A percentile compares a stretch with the other conserved stretches of the same genome.
phyloP scores from a whole-genome alignment of 306 rosid species.

The Lagenaria siceraria region DNA sequence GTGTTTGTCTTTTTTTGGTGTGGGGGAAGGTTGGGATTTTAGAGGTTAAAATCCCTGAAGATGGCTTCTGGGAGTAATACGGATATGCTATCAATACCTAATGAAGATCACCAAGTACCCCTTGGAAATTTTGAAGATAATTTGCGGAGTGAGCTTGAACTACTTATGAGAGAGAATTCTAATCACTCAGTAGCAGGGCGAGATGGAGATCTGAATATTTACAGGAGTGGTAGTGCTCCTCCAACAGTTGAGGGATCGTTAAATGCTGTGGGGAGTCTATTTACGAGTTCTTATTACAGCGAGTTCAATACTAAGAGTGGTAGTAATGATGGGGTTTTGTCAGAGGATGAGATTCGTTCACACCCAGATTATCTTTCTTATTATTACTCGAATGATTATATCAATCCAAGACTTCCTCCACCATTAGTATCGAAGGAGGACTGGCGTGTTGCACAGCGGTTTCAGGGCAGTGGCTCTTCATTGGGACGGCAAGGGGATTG shows the following conservation, averaged over 20 bases:
- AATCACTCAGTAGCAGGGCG: slow-evolving; percentile 33
- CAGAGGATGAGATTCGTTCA: slow-evolving; percentile 80
- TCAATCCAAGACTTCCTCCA: slow-evolving; percentile 84
- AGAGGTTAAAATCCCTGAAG: slow-evolving; percentile 19
- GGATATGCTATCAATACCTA: slow-evolving; percentile 20
- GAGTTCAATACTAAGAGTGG: slow-evolving; percentile 21
- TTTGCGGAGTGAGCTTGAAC: slow-evolving; percentile 62
- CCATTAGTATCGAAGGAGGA: slow-evolving; percentile 88
- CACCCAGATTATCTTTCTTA: slow-evolving; percentile 83
- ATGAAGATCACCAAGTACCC: slow-evolving; percentile 22
- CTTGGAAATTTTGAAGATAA: slow-evolving; percentile 49
- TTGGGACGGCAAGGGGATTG: slow-evolving; percentile 48
- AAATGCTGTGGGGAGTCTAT: slow-evolving; percentile 62
- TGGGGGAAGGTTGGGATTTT: slow-evolving; percentile 10
- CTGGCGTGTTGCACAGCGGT: slow-evolving; percentile 89
- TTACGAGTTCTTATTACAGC: slow-evolving; percentile 36
- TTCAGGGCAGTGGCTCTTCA: slow-evolving; percentile 54
- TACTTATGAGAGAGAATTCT: slow-evolving; percentile 55
- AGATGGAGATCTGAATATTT: slow-evolving; percentile 63
- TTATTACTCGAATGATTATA: slow-evolving; percentile 66
- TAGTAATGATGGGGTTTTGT: slow-evolving; percentile 36
- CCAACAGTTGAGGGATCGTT: slow-evolving; percentile 91
- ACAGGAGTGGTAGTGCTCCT: slow-evolving; percentile 97
- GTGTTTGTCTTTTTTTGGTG: not conserved
- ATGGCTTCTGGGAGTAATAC: slow-evolving; percentile 58